Evolutionary conservation across 2,329 filamentous ascomycete species (phyloP).

Genomic region (Pseudodiploospora longispora): DNA sequence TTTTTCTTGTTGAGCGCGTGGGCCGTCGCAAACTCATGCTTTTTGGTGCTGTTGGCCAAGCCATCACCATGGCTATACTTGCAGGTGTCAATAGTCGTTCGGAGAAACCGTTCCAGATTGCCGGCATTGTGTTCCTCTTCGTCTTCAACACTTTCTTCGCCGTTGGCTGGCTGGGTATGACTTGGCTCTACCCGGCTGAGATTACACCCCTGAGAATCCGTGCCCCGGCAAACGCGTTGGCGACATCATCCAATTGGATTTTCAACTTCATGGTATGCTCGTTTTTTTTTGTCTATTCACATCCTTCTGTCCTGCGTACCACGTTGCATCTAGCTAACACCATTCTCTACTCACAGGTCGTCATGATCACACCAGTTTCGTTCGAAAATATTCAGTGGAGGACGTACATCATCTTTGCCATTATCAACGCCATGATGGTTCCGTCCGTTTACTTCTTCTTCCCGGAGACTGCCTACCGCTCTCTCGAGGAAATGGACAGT

Average conservation of each 20-base stretch:
- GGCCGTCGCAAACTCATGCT: conserved; percentile 66
- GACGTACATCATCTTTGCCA: conserved; percentile 59
- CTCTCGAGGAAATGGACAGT: conserved; percentile 58
- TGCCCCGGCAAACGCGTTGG: conserved; percentile 50
- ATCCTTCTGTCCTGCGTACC: neutral
- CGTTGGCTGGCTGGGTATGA: conserved; percentile 49
- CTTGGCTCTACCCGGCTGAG: conserved; percentile 59
- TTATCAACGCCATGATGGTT: conserved; percentile 54
- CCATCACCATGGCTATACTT: conserved; percentile 55
- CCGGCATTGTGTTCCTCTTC: conserved; percentile 59
- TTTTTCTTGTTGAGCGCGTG: conserved; percentile 56
- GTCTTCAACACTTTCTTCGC: conserved; percentile 52
- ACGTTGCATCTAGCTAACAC: neutral
- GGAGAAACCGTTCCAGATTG: conserved; percentile 44
- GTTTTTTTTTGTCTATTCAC: neutral
- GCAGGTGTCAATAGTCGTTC: conserved; percentile 47
- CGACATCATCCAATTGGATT: conserved; percentile 49
- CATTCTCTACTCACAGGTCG: conserved; percentile 27
- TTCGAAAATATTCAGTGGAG: conserved; percentile 50
- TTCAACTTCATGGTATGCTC: conserved; percentile 48
- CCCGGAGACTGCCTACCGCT: conserved; percentile 56
- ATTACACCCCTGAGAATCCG: conserved; percentile 61
- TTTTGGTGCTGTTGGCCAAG: conserved; percentile 56
- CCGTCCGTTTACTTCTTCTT: conserved; percentile 54
- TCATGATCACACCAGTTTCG: conserved; percentile 54